These are phyloP conservation scores for Astragalus membranaceus DNA, from an alignment of 306 rosid genomes.

Conservation along the genomic window DNA sequence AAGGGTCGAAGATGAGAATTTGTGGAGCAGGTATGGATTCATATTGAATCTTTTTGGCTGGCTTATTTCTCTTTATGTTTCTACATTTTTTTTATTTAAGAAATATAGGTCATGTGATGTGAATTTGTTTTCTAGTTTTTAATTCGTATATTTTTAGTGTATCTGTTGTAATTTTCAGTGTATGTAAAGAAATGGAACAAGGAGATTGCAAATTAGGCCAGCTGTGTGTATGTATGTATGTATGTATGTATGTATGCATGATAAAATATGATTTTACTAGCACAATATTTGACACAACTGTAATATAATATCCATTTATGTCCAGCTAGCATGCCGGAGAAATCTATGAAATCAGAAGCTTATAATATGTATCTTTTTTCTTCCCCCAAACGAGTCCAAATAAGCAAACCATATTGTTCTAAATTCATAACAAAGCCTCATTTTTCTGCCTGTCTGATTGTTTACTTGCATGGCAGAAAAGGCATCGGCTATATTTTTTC, in stretches of 20 bases:
- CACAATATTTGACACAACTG: neutral
- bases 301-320: neutral
- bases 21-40: conserved; percentile 40
- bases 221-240: neutral
- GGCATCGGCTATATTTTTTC: neutral
- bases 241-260: neutral
- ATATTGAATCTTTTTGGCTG: conserved; percentile 3
- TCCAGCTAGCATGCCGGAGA: conserved; percentile 2
- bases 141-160: neutral
- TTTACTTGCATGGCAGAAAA: neutral
- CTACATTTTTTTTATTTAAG: neutral
- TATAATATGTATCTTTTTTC: neutral
- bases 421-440: neutral
- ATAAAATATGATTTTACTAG: neutral
- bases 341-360: conserved; percentile 10
- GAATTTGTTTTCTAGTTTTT: neutral
- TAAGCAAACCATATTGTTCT: neutral
- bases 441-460: neutral
- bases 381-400: neutral
- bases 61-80: neutral
- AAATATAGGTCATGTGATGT: conserved; percentile 5
- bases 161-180: neutral
- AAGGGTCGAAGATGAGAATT: conserved; percentile 45
- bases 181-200: neutral
- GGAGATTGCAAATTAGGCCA: neutral